Conservation (phyloP, 106 monocot genomes). For the Phalaenopsis equestris region DNA sequence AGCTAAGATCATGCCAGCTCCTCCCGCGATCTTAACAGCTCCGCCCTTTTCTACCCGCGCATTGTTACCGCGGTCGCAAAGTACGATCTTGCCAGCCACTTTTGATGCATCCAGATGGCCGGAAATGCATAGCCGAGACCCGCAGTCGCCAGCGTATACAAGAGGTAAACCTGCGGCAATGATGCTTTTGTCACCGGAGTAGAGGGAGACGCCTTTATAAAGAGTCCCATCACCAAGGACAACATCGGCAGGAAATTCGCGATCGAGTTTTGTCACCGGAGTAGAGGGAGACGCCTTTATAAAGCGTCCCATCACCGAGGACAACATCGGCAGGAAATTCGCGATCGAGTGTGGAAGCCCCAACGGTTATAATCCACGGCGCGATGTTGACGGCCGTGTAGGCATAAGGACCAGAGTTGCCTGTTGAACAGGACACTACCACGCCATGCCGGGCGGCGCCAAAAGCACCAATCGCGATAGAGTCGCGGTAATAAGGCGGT, state of each 20-base stretch:
- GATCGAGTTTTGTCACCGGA: constrained; percentile 34
- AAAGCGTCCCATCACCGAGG: constrained; percentile 44
- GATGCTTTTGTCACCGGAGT: constrained; percentile 32
- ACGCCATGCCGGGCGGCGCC: constrained; percentile 58
- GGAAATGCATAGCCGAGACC: constrained; percentile 41
- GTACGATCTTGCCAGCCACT: constrained; percentile 72
- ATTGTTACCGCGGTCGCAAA: constrained; percentile 70
- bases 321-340: constrained; percentile 79
- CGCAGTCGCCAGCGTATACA: constrained; percentile 48
- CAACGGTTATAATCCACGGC: constrained; percentile 94
- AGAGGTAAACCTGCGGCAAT: constrained; percentile 23
- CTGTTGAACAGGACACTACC: constrained; percentile 70
- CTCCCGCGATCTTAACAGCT: constrained; percentile 77
- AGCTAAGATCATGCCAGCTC: constrained; percentile 77
- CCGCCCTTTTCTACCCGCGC: constrained; percentile 72
- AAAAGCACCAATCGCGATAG: constrained; percentile 69
- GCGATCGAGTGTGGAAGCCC: constrained; percentile 75
- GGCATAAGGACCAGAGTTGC: constrained; percentile 62
- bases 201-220: constrained; percentile 63
- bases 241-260: constrained; percentile 84
- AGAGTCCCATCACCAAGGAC: constrained; percentile 49
- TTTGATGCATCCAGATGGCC: constrained; percentile 36
- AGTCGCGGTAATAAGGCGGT: constrained; percentile 43
- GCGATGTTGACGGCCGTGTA: constrained; percentile 63
- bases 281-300: constrained; percentile 69